Conservation (phyloP, 345 rosid genomes). For the Ceriops tagal region DNA sequence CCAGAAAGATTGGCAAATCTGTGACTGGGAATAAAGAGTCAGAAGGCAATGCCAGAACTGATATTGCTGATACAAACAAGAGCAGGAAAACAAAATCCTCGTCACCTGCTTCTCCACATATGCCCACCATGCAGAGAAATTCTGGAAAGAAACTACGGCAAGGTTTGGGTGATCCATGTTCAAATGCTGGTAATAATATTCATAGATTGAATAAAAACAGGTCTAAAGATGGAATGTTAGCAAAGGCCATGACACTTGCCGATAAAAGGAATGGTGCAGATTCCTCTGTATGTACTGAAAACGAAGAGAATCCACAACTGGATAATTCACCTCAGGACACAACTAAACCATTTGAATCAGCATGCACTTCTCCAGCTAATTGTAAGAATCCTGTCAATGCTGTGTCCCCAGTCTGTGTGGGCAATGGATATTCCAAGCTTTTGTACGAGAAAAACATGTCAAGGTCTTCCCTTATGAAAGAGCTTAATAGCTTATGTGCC, state of each 20-base stretch:
- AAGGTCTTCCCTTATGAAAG: conserved; percentile 40
- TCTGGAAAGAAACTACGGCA: conserved; percentile 3
- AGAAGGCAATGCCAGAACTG: conserved; percentile 18
- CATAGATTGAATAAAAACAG: conserved; percentile 8
- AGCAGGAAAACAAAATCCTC: conserved; percentile 30
- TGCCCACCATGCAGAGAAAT: conserved; percentile 8
- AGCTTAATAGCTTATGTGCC: conserved; percentile 45
- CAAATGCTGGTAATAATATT: conserved; percentile 5
- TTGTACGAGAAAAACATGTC: conserved; percentile 57
- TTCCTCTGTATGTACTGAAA: conserved; percentile 18
- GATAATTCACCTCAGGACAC: conserved; percentile 25
- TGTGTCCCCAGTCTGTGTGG: conserved; percentile 80
- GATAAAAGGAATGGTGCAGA: conserved; percentile 14
- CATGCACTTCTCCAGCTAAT: conserved; percentile 34
- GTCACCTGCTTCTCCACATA: conserved; percentile 1
- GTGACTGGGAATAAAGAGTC: conserved; percentile 23
- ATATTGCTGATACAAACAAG: conserved; percentile 27
- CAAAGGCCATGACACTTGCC: conserved; percentile 10
- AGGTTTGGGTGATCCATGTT: conserved; percentile 10
- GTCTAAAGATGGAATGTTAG: conserved; percentile 8
- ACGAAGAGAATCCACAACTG: conserved; percentile 21
- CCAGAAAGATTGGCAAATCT: conserved; percentile 16
- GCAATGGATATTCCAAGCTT: conserved; percentile 56
- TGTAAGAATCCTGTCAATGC: conserved; percentile 38
- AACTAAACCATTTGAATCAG: conserved; percentile 24